These are phyloP conservation scores for Iris macrosiphon DNA, from an alignment of 106 monocot species.

Conservation along the genomic window DNA sequence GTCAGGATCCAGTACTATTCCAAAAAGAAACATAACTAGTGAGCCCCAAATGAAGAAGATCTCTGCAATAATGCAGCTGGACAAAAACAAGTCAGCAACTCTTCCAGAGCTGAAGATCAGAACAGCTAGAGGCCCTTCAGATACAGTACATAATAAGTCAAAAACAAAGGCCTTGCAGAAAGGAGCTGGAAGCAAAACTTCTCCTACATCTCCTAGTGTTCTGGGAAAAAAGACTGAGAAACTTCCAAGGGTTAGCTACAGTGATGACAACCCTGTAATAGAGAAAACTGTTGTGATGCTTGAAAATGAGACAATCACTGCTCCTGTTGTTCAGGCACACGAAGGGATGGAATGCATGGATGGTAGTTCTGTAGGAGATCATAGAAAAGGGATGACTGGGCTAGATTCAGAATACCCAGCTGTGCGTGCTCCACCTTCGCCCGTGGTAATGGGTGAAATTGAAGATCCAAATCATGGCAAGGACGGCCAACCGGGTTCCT, in stretches of 20 bases:
- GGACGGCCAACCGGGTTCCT: conserved; percentile 16
- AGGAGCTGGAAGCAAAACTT: conserved; percentile 26
- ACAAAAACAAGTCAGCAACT: conserved; percentile 70
- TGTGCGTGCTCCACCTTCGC: conserved; percentile 48
- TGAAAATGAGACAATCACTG: conserved; percentile 39
- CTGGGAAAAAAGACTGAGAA: conserved; percentile 9
- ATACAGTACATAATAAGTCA: conserved; percentile 8
- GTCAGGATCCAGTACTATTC: conserved; percentile 6
- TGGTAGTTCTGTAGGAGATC: conserved; percentile 13
- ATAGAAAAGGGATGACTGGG: conserved; percentile 21
- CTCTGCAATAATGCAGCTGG: conserved; percentile 59
- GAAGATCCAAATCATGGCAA: conserved; percentile 3
- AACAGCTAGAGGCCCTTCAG: conserved; percentile 16
- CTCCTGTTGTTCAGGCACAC: conserved; percentile 5
- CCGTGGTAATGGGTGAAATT: conserved; percentile 22
- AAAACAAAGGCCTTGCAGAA: conserved; percentile 13
- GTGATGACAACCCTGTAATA: conserved; percentile 59
- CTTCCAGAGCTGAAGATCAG: conserved; percentile 64
- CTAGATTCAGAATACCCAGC: conserved; percentile 29
- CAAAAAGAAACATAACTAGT: conserved; percentile 25
- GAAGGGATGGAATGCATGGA: too few relatives aligned
- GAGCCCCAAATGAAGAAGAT: conserved; percentile 53
- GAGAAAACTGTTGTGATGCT: conserved; percentile 87
- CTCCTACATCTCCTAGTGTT: conserved; percentile 13
- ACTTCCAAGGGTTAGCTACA: conserved; percentile 16